phyloP scores from a whole-genome alignment of 2,329 filamentous ascomycete genomes.

The Alternaria consortialis region DNA sequence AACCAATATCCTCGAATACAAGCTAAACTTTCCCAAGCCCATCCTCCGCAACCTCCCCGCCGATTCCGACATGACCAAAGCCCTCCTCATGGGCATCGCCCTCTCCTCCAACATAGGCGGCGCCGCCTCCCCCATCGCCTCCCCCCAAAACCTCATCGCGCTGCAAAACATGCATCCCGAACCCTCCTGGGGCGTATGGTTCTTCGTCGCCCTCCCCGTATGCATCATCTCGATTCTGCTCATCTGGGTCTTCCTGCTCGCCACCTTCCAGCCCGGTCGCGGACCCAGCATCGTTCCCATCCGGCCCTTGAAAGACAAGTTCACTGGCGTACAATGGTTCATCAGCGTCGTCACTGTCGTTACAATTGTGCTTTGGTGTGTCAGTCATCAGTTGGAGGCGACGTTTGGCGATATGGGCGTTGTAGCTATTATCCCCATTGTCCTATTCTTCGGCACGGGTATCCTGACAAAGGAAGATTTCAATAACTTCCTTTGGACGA shows the following conservation, averaged over 20 bases:
- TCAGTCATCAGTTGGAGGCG: slow-evolving; percentile 84
- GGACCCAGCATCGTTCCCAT: slow-evolving; percentile 93
- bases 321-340: slow-evolving; percentile 91
- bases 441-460: slow-evolving; percentile 95
- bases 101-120: slow-evolving; percentile 95
- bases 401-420: slow-evolving; percentile 98
- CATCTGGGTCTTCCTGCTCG: slow-evolving; percentile 87
- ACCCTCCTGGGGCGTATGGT: slow-evolving; percentile 95
- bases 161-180: slow-evolving; percentile 93
- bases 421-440: slow-evolving; percentile 93
- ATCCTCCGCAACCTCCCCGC: slow-evolving; percentile 91
- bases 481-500: slow-evolving; percentile 99
- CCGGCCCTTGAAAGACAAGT: slow-evolving; percentile 85
- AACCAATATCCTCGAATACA: fast-evolving
- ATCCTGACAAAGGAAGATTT: slow-evolving; percentile 99
- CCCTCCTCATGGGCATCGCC: slow-evolving; percentile 93
- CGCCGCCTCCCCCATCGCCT: slow-evolving; percentile 95
- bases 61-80: slow-evolving; percentile 93
- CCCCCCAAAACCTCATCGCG: slow-evolving; percentile 96
- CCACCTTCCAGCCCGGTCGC: slow-evolving; percentile 84
- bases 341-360: slow-evolving; percentile 82
- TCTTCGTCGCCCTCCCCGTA: slow-evolving; percentile 93
- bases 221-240: slow-evolving; percentile 86
- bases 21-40: slow-evolving; percentile 68
- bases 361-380: slow-evolving; percentile 93